These are phyloP conservation scores for Cryptosporidium bovis DNA, from an alignment of 169 alveolate species.

Conservation along the genomic window DNA sequence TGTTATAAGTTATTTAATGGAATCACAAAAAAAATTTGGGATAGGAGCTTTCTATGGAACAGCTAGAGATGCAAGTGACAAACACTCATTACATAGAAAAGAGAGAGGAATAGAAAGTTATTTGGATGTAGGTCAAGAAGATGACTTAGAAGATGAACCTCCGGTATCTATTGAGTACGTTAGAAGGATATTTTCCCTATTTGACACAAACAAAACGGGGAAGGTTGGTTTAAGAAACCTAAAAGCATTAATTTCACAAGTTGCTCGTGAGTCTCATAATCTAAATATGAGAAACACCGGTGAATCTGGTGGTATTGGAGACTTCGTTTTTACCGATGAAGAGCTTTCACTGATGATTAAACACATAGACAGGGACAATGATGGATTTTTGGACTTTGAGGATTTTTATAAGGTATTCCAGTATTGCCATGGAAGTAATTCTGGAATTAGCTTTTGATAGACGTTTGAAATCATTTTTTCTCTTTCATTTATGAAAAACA, in stretches of 20 bases:
- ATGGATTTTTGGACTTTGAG: constrained; percentile 69
- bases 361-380: constrained; percentile 54
- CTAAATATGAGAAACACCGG: background rate
- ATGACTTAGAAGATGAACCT: too few species aligned
- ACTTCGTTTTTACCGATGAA: constrained; percentile 42
- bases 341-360: constrained; percentile 47
- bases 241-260: constrained; percentile 42
- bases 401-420: constrained; percentile 70
- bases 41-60: constrained; percentile 63
- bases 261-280: constrained; percentile 29
- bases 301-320: background rate
- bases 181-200: constrained; percentile 33
- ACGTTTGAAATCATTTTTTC: too few species aligned
- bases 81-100: too few species aligned
- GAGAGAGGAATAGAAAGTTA: too few species aligned
- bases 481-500: too few species aligned
- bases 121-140: too few species aligned
- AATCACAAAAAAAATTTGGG: constrained; percentile 10
- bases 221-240: constrained; percentile 56
- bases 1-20: constrained; percentile 30
- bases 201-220: constrained; percentile 48
- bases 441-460: background rate
- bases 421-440: constrained; percentile 34
- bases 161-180: constrained; percentile 55
- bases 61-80: background rate